Base-by-base conservation (phyloP, 2,329 filamentous ascomycete species). In the Ophiostoma quercus region DNA sequence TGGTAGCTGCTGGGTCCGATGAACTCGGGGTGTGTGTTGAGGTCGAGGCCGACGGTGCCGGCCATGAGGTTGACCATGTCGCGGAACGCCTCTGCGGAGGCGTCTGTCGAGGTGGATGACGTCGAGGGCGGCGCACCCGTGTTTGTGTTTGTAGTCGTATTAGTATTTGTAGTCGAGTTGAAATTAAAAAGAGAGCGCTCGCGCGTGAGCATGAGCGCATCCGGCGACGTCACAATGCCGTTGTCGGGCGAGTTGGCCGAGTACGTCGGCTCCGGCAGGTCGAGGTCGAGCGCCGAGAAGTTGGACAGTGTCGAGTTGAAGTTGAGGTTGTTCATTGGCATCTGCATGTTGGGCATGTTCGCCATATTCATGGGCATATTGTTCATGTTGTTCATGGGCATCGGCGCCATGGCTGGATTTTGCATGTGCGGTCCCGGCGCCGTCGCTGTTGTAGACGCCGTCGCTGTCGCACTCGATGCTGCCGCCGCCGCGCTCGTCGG, bases 1-100 rank as follows among this genome's bases (percentile, higher is more conserved):
- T 86, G 84, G 39, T 86, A 85, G 69, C 85, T 85, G 62, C 84
- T 88, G 71, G 84, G 79, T 19, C 86, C 86, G 70, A 88, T 82
- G 74, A 87, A 86, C 75, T 85, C 83, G 76, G 85, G 86, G 75
- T 88, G 85, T 71, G 85, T 84, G 74, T 84, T 82, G 71, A 84
- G 78, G 74, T 87, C 85, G 54, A 88, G 78, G 19, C 65, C 65
- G 37, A 66, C 65, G n/a, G 65, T 66, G 65, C 65, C 65, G 34
- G n/a, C 25, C 65, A 66, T 66, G 2, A 66, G 65, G 34, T 66
- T 66, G 65, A 66, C 65, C 65, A 66, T 66, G 65, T 41, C 39
- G 65, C 39, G 22, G 12, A 66, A 66, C 65, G 65, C 39, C 3
- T 66, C 65, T 1, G 65, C 62, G 9, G 34, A 37, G 7, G 60